Base-by-base conservation (phyloP, 2,329 filamentous ascomycete genomes). In the Xylaria sp. region DNA sequence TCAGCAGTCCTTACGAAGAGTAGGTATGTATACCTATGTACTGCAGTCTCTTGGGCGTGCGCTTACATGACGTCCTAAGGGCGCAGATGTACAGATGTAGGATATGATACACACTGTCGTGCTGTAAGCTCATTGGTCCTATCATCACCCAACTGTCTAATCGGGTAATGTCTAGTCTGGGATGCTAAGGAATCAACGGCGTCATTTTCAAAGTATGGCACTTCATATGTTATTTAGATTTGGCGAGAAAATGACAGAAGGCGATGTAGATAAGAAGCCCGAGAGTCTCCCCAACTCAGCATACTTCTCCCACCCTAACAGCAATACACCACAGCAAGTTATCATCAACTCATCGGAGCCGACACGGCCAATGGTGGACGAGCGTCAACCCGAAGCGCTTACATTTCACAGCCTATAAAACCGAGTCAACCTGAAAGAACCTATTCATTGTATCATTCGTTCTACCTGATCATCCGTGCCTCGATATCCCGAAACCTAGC, bases 201-300 rank as follows among this genome's bases (percentile, higher is more conserved):
- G 39, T 58, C 63, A 62, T 62, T 50, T 22, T 55, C 5, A 3
- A 1, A 20, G 7, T 10, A 51, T 29, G 25, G 45, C 22, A 22
- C 13, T 25, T 3, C 1, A 22, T 1, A 44, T 10, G 31, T 50
- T 27, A 5, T 33, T 17, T n/a, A 2, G 2, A 27, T 49, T 10
- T 22, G 47, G 33, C 27, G 1, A 20, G 9, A 15, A n/a, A 49
- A 29, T 42, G 13, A 9, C n/a, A 49, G 6, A 17, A 29, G 7
- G 5, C 9, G 6, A 50, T 17, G 1, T 65, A 58, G 58, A 65
- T 65, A 65, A 61, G 38, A 42, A 42, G n/a, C n/a, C 33, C 25
- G 5, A 13, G 13, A 25, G 39, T 6, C 10, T 25, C 45, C 50
- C 15, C n/a, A 10, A 61, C 17, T 22, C 17, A 25, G n/a, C 39